Base-by-base conservation (phyloP, 371 early-diverging fungal species). In the Dichotomocladium elegans region DNA sequence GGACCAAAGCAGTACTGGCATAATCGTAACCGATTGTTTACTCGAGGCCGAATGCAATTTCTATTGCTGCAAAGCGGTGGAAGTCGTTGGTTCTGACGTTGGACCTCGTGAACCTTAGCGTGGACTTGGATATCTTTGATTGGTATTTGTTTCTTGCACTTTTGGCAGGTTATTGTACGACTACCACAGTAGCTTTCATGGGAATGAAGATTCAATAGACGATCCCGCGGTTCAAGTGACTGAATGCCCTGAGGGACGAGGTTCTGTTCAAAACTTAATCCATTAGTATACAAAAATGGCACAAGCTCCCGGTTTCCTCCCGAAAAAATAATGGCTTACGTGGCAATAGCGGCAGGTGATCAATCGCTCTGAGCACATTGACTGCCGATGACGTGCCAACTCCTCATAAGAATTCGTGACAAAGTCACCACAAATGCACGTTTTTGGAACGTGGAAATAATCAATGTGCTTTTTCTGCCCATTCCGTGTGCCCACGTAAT, bases 111-210 rank as follows among this genome's bases (percentile, higher is more conserved):
- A 29, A 89, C 63, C 47, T 80, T 77, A 29, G 82, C 82, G 61
- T 92, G 91, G 0, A 84, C 74, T 43, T 76, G 79, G 2, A 91
- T 83, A 47, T 92, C 88, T 68, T 90, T 91, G 58, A 95, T 82
- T 26, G 84, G 81, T 30, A 94, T 88, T 25, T 81, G 73, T 26
- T 74, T 64, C 2, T 72, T 61, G 60, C 95, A 95, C 61, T 88
- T 87, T 33, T 77, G 79, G 57, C 93, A 95, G 22, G 71, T 66
- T 34, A 93, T 91, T 0, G 94, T 92, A 14, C 94, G 77, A 27
- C 81, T 83, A 15, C 95, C 93, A 55, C 95, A 95, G 37, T 88
- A 87, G 44, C 87, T 81, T 62, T 95, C 95, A 63, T 95, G 95
- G 5, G 74, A 80, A 44, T 68, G 68, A 29, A 92, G 61, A 7